phyloP scores from a whole-genome alignment of 1,284 basidiomycete genomes.

The Puccinia horiana region DNA sequence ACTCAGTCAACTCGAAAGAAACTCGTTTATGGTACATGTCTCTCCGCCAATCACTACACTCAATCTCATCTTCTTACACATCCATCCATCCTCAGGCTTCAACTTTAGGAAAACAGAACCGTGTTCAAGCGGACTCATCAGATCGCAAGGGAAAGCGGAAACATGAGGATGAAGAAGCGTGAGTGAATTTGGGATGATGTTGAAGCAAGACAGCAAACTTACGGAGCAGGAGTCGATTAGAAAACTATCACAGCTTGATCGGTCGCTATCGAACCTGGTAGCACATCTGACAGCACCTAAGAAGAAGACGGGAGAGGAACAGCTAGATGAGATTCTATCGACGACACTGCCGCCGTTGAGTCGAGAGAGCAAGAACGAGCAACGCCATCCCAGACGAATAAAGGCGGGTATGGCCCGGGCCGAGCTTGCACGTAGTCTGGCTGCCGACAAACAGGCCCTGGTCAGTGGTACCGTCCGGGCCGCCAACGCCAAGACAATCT shows the following conservation, averaged over 20 bases:
- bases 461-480: constrained; percentile 28
- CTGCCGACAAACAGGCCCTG: constrained; percentile 18
- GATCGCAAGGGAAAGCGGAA: constrained; percentile 8
- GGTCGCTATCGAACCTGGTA: constrained; percentile 33
- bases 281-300: constrained; percentile 13
- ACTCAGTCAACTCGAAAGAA: constrained; percentile 19
- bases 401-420: constrained; percentile 15
- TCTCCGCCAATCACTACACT: neutral
- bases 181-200: neutral
- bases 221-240: neutral
- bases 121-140: neutral
- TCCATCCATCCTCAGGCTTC: constrained; percentile 13
- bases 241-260: constrained; percentile 20
- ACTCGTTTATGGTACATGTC: constrained; percentile 36
- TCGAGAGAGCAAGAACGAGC: neutral
- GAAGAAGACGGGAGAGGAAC: neutral
- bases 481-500: neutral
- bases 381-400: constrained; percentile 24
- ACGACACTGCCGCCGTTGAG: constrained; percentile 3
- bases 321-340: constrained; percentile 8
- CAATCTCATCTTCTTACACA: neutral
- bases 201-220: neutral
- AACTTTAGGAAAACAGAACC: constrained; percentile 24
- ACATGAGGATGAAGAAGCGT: constrained; percentile 39
- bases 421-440: constrained; percentile 14